These are phyloP conservation scores for Crithidia brevicula DNA, from an alignment of 208 protist genomes.

Conservation along the genomic window DNA sequence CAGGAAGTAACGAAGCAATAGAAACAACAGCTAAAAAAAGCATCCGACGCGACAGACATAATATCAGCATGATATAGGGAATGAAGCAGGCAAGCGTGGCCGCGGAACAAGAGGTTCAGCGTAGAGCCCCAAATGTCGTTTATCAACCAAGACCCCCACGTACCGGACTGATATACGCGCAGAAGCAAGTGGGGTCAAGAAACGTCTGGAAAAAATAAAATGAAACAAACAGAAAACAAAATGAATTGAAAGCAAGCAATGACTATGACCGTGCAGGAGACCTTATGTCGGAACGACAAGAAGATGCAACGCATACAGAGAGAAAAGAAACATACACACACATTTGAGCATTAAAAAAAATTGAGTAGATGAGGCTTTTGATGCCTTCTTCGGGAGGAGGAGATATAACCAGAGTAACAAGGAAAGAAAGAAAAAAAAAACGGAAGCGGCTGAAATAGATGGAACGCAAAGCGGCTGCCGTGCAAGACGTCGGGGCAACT, in stretches of 20 bases:
- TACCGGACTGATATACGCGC: neutral
- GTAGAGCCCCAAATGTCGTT: too few species aligned
- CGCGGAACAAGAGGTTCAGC: neutral
- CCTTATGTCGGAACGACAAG: neutral
- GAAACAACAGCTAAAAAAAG: conserved; percentile 3
- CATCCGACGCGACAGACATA: conserved; percentile 3
- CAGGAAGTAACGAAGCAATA: neutral
- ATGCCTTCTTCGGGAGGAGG: too few species aligned
- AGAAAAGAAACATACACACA: too few species aligned
- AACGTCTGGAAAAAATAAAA: neutral
- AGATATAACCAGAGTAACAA: too few species aligned
- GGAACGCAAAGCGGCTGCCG: too few species aligned
- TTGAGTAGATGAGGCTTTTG: too few species aligned
- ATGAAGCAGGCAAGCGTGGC: neutral
- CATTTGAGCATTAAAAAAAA: too few species aligned
- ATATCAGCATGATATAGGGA: neutral
- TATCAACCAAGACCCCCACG: neutral
- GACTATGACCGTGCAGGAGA: too few species aligned
- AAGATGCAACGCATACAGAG: too few species aligned
- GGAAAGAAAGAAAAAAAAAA: too few species aligned
- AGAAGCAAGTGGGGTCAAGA: neutral
- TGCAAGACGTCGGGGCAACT: too few species aligned
- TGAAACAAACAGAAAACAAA: neutral
- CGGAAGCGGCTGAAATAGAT: neutral
- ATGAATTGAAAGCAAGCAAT: neutral